Conservation (phyloP, 345 rosid genomes). For the Syzygium grande region DNA sequence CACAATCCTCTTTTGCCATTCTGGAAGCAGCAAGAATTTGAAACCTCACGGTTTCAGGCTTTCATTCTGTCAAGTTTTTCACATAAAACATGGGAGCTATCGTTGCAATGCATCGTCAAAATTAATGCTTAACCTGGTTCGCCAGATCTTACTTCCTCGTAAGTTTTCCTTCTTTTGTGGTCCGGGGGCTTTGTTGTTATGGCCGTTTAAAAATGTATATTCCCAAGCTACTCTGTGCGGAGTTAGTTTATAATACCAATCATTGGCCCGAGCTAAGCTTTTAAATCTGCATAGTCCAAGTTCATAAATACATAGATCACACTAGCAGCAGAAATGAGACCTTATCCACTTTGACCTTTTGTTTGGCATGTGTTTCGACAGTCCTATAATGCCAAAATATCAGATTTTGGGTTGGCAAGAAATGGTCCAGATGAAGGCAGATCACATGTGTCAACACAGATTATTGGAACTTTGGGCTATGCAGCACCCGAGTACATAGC, state of each 20-base stretch:
- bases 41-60: neutral
- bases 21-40: neutral
- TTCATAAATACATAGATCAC: neutral
- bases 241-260: neutral
- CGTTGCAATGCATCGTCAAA: neutral
- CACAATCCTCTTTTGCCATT: neutral
- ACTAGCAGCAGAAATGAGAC: neutral
- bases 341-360: neutral
- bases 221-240: neutral
- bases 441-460: constrained; percentile 4
- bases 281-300: neutral
- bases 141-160: neutral
- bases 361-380: neutral
- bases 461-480: constrained; percentile 7
- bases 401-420: constrained; percentile 14
- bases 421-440: neutral
- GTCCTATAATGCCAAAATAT: constrained; percentile 2
- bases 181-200: neutral
- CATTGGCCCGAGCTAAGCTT: neutral
- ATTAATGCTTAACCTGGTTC: neutral
- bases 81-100: neutral
- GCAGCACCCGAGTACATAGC: constrained; percentile 12
- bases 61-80: neutral
- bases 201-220: neutral
- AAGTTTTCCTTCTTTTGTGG: neutral